Base-by-base conservation (phyloP, 495 filamentous ascomycete genomes). In the Xylaria curta region DNA sequence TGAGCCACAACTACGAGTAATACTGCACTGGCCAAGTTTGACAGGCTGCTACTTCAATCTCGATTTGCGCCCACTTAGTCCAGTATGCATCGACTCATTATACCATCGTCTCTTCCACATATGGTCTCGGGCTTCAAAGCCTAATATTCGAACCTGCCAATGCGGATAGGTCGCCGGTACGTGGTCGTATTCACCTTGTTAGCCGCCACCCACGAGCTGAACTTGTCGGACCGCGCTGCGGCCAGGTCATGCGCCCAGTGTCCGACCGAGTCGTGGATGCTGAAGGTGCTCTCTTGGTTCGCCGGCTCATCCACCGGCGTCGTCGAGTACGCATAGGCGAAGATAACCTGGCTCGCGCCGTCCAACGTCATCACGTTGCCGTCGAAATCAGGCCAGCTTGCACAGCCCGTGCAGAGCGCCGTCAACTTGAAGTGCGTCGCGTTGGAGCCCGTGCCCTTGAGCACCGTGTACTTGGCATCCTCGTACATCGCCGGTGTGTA, bases 351-450 rank as follows among this genome's bases (percentile, higher is more conserved):
- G 15, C 75, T 75, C 12, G 74, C 71, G 1, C 81, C 77, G 66
- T 83, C 82, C 47, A 85, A 73, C 38, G 79, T 76, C 56, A 71
- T 79, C 71, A 76, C 69, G 61, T 84, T 84, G 19, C 78, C 78
- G 59, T 81, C 79, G 12, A 81, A 82, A 54, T 85, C 83, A 24
- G 80, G 76, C 84, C 84, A 85, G 47, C 72, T 73, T 4, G 81
- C 78, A 74, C 83, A 84, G 58, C 84, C 84, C 47, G 74, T 79
- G 77, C 83, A 85, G 42, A 79, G 76, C 62, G 81, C 79, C 38
- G 83, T 85, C 66, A 84, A 68, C 53, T 84, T 82, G 76, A 78
- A 85, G 69, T 85, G 83, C 12, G 84, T 85, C 21, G 75, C 82
- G 78, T 85, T 85, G 76, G 81, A 72, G 65, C 76, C 68, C 9